phyloP scores from a whole-genome alignment of 2,329 filamentous ascomycete species.

The Colletotrichum agaves region DNA sequence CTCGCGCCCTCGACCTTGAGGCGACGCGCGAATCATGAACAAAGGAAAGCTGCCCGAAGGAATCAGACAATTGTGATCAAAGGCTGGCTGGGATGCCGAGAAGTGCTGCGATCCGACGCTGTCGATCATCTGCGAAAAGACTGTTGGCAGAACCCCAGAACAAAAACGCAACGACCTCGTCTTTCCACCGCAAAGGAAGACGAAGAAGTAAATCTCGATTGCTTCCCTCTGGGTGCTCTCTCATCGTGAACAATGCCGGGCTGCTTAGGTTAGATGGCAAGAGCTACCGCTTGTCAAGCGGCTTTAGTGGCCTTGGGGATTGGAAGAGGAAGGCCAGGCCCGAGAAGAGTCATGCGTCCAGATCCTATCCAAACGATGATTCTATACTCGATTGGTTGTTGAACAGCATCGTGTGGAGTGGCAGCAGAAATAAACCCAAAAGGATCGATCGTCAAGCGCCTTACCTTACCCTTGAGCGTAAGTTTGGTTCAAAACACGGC shows the following conservation, averaged over 20 bases:
- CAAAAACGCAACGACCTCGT: background rate
- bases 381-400: too few relatives aligned
- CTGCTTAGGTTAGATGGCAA: too few relatives aligned
- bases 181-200: background rate
- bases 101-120: background rate
- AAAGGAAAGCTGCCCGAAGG: background rate
- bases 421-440: too few relatives aligned
- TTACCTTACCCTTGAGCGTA: too few relatives aligned
- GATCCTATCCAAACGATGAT: too few relatives aligned
- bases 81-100: background rate
- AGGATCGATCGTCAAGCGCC: too few relatives aligned
- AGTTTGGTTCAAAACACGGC: too few relatives aligned
- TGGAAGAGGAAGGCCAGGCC: too few relatives aligned
- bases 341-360: too few relatives aligned
- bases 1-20: background rate
- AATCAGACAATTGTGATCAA: background rate
- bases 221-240: background rate
- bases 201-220: background rate
- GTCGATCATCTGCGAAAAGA: background rate
- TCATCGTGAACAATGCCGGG: background rate
- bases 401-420: too few relatives aligned
- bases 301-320: too few relatives aligned
- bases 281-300: too few relatives aligned
- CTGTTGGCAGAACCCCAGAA: background rate
- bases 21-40: slow-evolving; percentile 1